Evolutionary conservation across 768 basidiomycete species (phyloP).

Genomic region (Nidula microcarpa): DNA sequence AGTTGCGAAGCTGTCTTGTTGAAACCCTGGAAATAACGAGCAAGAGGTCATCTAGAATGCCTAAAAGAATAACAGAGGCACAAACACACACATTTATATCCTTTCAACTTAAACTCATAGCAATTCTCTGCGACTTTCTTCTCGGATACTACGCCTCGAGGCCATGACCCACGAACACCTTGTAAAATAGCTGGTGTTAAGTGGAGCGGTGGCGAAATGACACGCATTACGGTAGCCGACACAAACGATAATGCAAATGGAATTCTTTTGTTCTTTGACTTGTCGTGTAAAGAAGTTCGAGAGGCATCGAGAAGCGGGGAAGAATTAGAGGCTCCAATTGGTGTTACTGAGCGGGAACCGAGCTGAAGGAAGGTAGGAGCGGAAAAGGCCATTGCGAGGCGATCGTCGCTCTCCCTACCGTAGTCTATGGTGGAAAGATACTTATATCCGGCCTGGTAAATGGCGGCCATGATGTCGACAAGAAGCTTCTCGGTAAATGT

Average conservation of each 20-base stretch:
- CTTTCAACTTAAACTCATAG: constrained; percentile 80
- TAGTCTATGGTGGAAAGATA: constrained; percentile 74
- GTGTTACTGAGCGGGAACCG: constrained; percentile 23
- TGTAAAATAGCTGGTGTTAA: constrained; percentile 80
- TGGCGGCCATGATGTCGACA: constrained; percentile 58
- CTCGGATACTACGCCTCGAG: constrained; percentile 73
- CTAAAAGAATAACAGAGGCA: constrained; percentile 12
- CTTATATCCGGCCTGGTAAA: constrained; percentile 60
- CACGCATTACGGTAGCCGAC: constrained; percentile 64
- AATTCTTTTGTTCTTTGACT: constrained; percentile 27
- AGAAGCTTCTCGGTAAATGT: constrained; percentile 65
- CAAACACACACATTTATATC: constrained; percentile 61
- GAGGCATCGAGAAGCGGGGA: constrained; percentile 37
- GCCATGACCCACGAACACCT: constrained; percentile 75
- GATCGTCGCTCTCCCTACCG: constrained; percentile 73
- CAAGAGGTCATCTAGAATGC: neutral
- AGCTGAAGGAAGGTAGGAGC: constrained; percentile 32
- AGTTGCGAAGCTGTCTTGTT: constrained; percentile 70
- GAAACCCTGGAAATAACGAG: constrained; percentile 51
- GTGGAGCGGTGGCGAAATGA: constrained; percentile 72
- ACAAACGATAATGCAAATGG: constrained; percentile 76
- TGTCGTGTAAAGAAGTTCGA: constrained; percentile 32
- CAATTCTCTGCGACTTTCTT: constrained; percentile 70
- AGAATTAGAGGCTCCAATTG: constrained; percentile 25
- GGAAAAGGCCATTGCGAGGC: constrained; percentile 68